Evolutionary conservation across 148 eudicot species (phyloP).

Genomic region (Silene latifolia): DNA sequence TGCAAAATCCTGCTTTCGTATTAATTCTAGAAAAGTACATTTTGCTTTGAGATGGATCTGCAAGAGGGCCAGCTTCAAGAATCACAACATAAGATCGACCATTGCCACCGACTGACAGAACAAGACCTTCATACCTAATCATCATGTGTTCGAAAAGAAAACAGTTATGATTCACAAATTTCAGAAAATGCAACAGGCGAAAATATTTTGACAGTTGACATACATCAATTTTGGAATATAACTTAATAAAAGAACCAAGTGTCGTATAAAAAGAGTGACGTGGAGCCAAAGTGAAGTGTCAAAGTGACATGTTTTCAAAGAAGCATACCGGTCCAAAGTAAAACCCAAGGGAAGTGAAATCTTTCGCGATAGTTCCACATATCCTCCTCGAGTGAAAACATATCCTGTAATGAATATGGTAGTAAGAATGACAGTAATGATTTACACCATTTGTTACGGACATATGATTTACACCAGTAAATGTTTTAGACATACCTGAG

Average conservation of each 20-base stretch:
- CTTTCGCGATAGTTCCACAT: constrained; percentile 70
- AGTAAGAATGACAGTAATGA: not conserved
- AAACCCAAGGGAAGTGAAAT: constrained; percentile 85
- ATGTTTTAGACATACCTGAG: constrained; percentile 51
- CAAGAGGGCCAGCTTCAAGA: constrained; percentile 77
- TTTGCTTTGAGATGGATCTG: constrained; percentile 65
- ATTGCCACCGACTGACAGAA: constrained; percentile 91
- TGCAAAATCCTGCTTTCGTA: constrained; percentile 93
- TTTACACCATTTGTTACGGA: too few species aligned
- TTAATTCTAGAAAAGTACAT: constrained; percentile 75
- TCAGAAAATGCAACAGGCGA: too few species aligned
- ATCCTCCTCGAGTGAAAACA: constrained; percentile 93
- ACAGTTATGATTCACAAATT: too few species aligned
- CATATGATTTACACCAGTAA: not conserved
- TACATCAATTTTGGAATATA: too few species aligned
- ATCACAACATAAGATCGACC: constrained; percentile 89
- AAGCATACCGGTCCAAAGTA: constrained; percentile 82
- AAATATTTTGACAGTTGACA: too few species aligned
- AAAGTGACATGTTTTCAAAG: not conserved
- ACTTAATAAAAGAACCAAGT: too few species aligned
- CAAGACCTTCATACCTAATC: constrained; percentile 85
- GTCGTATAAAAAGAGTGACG: too few species aligned
- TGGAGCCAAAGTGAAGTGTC: not conserved
- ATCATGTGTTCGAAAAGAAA: constrained; percentile 6
- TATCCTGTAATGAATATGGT: constrained; percentile 46